A percentile compares a stretch with the other conserved stretches of the same genome.
These are phyloP conservation scores for Paulownia fortunei DNA, from an alignment of 257 asterid species.

Conservation along the genomic window DNA sequence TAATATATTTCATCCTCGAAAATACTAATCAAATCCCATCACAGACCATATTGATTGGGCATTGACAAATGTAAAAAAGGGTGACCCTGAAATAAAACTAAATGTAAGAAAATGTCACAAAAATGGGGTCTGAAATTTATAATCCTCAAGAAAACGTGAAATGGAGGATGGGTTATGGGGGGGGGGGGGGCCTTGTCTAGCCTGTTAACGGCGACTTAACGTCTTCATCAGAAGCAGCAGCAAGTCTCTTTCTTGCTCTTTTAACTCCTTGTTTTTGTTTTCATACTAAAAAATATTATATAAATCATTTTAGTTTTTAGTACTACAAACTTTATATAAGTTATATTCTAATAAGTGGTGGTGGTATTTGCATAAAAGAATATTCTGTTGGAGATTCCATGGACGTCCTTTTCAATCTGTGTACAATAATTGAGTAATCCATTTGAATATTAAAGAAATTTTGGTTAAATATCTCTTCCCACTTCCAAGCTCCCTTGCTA, in stretches of 20 bases:
- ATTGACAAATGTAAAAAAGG: background rate
- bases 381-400: slow-evolving; percentile 12
- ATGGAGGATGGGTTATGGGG: no score
- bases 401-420: background rate
- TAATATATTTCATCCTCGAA: background rate
- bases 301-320: no score
- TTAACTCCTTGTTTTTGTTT: no score
- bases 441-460: background rate
- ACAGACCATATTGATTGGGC: background rate
- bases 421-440: background rate
- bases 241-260: no score
- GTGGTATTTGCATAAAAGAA: background rate
- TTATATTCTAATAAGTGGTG: background rate
- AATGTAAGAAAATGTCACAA: background rate
- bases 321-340: no score
- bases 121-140: background rate
- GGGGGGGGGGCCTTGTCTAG: no score
- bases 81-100: background rate
- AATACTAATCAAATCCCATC: background rate
- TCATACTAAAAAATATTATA: no score
- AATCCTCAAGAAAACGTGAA: no score
- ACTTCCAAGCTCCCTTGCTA: no score
- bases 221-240: background rate
- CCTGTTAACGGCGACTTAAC: background rate
- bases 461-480: no score